Base-by-base conservation (phyloP, 306 rosid species). In the Amphicarpaea edgeworthii region DNA sequence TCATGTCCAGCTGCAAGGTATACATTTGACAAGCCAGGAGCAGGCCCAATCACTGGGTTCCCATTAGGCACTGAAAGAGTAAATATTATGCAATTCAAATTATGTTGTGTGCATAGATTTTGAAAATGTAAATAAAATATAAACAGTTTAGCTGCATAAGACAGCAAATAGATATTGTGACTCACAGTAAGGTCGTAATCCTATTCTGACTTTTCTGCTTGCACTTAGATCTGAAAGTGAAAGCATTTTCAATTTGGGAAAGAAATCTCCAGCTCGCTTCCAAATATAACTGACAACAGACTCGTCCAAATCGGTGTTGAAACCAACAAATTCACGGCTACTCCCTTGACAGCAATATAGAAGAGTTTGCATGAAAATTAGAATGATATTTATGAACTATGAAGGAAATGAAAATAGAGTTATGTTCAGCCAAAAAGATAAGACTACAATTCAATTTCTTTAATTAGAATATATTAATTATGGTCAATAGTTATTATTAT, bases 1-100 rank as follows among this genome's bases (percentile, higher is more conserved):
- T 94, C 97, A 83, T 94, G 98, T 61, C 98, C 98, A 14, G 98
- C 90, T 30, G 98, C 98, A 79, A 94, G 86, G 85, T 83, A 90
- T 78, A 94, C 75, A 74, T 88, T 94, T 55, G 90, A 65, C 83
- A 90, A 63, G 67, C 96, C 93, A 83, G 96, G 94, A 72, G 91
- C 89, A 43, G 85, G 89, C 38, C 98, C 97, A 23, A 94, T 88
- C 61, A 86, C 34, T 10, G 98, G 98, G 89, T 90, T 94, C 83
- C 97, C 97, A 87, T 90, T 96, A 30, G 90, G 88, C 96, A 90
- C 98, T 91, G 89, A 75, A 26, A 82, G 54, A 23, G 57, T 45
- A 74, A 68, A 70, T 57, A 43, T 77, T 38, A 58, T 61, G 54
- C 34, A 63, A 43, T 65, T 84, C 30, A 72, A 74, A 14, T 2